Conservation (phyloP, 306 rosid species). For the Clitoria ternatea region DNA sequence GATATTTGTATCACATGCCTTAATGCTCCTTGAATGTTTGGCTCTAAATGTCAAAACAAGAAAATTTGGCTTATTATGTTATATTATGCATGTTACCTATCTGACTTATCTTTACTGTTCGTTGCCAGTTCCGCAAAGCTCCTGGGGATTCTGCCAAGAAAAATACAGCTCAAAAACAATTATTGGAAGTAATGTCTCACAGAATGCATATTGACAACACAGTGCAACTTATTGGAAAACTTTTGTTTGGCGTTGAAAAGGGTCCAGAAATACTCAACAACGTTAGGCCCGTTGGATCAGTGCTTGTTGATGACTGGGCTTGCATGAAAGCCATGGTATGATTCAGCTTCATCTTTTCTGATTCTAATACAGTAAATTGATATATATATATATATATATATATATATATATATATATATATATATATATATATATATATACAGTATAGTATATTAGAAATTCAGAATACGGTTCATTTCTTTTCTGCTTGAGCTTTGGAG, state of each 20-base stretch:
- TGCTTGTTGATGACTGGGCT: constrained; percentile 87
- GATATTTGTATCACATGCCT: neutral
- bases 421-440: too few relatives aligned
- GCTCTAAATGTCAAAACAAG: neutral
- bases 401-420: too few relatives aligned
- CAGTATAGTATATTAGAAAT: neutral
- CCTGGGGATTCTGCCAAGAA: constrained; percentile 79
- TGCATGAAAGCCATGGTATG: constrained; percentile 79
- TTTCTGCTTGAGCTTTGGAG: neutral
- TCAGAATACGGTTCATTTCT: neutral
- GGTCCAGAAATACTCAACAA: constrained; percentile 57
- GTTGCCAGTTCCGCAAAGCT: constrained; percentile 72
- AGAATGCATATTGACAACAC: constrained; percentile 81
- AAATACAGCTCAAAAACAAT: constrained; percentile 68
- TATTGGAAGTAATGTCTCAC: constrained; percentile 85
- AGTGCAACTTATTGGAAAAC: constrained; percentile 65
- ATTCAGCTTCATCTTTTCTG: neutral
- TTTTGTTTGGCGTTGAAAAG: constrained; percentile 76
- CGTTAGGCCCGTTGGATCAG: constrained; percentile 59
- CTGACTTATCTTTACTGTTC: constrained; percentile 11
- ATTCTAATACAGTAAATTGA: too few relatives aligned
- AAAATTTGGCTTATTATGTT: neutral
- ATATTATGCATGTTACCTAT: neutral
- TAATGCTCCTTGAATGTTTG: neutral
- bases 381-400: too few relatives aligned